A percentile compares a stretch with the other conserved stretches of the same genome.
phyloP scores from a whole-genome alignment of 257 asterid genomes.

The Rubia yunnanensis region DNA sequence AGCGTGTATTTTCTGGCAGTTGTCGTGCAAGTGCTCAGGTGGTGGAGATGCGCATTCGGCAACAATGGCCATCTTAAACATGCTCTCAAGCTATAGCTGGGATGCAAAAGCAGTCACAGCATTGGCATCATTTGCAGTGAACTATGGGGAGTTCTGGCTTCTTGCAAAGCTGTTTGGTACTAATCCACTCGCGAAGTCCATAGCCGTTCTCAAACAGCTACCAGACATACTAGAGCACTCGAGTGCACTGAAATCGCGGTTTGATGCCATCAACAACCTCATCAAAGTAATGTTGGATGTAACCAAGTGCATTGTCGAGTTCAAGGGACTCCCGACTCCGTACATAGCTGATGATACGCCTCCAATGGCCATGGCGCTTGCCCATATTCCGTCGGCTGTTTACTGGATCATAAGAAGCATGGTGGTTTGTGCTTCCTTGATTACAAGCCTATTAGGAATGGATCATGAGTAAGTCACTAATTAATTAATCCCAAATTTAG shows the following conservation, averaged over 20 bases:
- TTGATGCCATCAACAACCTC: constrained; percentile 49
- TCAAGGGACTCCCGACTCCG: constrained; percentile 43
- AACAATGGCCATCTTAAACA: constrained; percentile 42
- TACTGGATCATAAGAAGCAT: constrained; percentile 66
- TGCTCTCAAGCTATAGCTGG: constrained; percentile 59
- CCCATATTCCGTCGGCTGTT: constrained; percentile 49
- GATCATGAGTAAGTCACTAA: constrained; percentile 36
- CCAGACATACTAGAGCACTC: constrained; percentile 48
- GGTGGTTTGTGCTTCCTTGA: constrained; percentile 59
- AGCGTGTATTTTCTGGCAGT: constrained; percentile 34
- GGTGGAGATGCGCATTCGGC: constrained; percentile 47
- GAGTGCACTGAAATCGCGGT: constrained; percentile 33
- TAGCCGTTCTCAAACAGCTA: constrained; percentile 48
- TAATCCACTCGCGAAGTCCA: constrained; percentile 58
- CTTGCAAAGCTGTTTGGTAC: constrained; percentile 35
- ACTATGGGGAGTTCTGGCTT: constrained; percentile 80
- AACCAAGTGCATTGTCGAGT: constrained; percentile 43
- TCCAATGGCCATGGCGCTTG: constrained; percentile 43
- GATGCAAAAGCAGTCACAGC: constrained; percentile 63
- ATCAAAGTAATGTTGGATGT: constrained; percentile 48
- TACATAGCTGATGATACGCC: constrained; percentile 49
- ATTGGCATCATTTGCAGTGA: constrained; percentile 46
- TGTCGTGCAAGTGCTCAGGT: constrained; percentile 56
- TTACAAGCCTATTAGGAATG: constrained; percentile 40
- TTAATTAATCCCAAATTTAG: neutral